Percentiles rank a stretch among this genome's conserved stretches.
phyloP scores from a whole-genome alignment of 2,329 filamentous ascomycete species.

The Colletotrichum sp. region DNA sequence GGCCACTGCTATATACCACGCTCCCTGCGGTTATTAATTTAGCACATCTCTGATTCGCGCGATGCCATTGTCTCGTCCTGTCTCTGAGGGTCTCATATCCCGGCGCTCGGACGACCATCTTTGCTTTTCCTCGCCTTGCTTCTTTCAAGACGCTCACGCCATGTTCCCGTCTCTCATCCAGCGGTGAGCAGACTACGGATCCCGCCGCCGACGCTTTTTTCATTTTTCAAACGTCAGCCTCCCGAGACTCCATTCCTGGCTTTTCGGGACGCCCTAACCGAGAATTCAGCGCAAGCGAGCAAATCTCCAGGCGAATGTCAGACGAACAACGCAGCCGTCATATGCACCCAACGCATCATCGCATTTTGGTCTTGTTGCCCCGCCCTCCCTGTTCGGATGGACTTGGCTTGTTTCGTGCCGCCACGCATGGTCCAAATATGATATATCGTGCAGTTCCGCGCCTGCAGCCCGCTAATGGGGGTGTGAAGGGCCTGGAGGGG shows the following conservation, averaged over 20 bases:
- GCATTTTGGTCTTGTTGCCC: background rate
- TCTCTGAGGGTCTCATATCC: conserved; percentile 12
- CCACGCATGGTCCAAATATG: background rate
- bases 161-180: conserved; percentile 7
- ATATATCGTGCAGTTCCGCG: conserved; percentile 7
- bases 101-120: background rate
- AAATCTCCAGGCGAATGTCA: background rate
- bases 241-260: conserved; percentile 5
- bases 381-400: background rate
- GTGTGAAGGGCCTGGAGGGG: background rate
- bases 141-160: conserved; percentile 10
- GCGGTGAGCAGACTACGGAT: conserved; percentile 7
- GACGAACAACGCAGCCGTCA: background rate
- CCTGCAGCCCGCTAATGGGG: conserved; percentile 6
- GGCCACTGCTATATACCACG: background rate
- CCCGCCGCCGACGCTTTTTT: background rate
- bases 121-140: conserved; percentile 17
- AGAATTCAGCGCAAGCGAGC: background rate
- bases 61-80: conserved; percentile 13
- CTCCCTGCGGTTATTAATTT: conserved; percentile 10
- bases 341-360: background rate
- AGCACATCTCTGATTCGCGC: background rate
- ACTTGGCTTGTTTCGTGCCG: conserved; percentile 5
- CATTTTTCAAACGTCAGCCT: background rate
- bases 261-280: background rate